Evolutionary conservation across 306 rosid genomes (phyloP).

Genomic region (Argentina anserina): DNA sequence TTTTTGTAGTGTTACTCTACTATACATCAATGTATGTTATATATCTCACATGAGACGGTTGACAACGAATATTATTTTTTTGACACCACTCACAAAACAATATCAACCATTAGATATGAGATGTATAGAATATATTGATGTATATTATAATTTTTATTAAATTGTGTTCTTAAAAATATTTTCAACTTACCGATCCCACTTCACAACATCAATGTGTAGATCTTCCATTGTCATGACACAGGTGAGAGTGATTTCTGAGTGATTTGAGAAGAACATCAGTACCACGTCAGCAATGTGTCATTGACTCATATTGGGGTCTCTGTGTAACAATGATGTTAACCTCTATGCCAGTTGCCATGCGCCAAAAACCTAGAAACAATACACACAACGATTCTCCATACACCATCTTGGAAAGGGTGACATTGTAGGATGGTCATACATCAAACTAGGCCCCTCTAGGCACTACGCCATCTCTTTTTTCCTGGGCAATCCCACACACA

Average conservation of each 20-base stretch:
- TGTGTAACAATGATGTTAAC: neutral
- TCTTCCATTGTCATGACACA: neutral
- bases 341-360: slow-evolving; percentile 1
- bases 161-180: neutral
- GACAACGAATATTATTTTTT: no score
- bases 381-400: neutral
- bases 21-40: no score
- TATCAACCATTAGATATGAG: no score
- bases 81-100: no score
- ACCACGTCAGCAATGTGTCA: slow-evolving; percentile 1
- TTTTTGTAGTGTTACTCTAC: no score
- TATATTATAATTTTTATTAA: no score
- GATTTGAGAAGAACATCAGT: neutral
- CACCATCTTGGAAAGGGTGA: slow-evolving; percentile 12
- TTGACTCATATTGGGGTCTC: neutral
- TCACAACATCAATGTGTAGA: neutral
- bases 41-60: no score
- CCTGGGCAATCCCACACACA: slow-evolving; percentile 13
- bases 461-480: neutral
- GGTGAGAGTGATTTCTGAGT: neutral
- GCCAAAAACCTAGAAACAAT: neutral
- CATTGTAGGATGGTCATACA: slow-evolving; percentile 10
- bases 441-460: neutral
- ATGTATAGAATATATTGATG: no score
- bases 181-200: neutral